A percentile compares a stretch with the other conserved stretches of the same genome.
Conservation (phyloP, 2,329 filamentous ascomycete species). For the Ceratocystis alfenasii region DNA sequence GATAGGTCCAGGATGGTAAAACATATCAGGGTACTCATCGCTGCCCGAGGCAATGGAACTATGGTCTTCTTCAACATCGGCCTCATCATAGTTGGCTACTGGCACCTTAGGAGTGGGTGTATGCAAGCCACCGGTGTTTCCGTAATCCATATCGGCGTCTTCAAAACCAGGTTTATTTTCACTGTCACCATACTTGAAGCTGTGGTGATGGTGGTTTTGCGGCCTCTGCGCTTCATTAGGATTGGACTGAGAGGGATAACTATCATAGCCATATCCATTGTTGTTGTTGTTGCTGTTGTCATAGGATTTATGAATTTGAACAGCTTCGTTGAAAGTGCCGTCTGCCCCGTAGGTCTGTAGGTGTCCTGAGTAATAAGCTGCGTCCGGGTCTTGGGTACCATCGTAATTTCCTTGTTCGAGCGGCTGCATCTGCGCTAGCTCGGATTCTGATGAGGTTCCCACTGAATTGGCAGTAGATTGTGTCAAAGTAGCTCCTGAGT, state of each 20-base stretch:
- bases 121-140: conserved; percentile 78
- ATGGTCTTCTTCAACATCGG: conserved; percentile 84
- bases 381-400: not conserved
- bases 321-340: not conserved
- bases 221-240: conserved; percentile 25
- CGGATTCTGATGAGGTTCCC: not conserved
- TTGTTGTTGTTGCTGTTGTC: not conserved
- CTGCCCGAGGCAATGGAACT: conserved; percentile 47
- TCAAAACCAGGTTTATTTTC: conserved; percentile 34
- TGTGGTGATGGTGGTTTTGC: not conserved
- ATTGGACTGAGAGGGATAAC: not conserved
- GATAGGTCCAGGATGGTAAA: conserved; percentile 77
- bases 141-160: conserved; percentile 69
- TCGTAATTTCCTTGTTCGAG: not conserved
- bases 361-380: not conserved
- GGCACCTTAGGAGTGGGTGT: conserved; percentile 60
- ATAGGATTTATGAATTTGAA: not conserved
- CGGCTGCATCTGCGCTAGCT: not conserved
- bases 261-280: not conserved
- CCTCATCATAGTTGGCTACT: conserved; percentile 89
- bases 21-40: conserved; percentile 72
- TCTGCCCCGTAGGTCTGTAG: not conserved
- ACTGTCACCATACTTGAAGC: conserved; percentile 22
- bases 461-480: not conserved
- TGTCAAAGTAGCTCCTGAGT: not conserved